Percentiles rank a stretch among this genome's conserved stretches.
These are phyloP conservation scores for Marsdenia floribunda DNA, from an alignment of 257 asterid species.

Conservation along the genomic window DNA sequence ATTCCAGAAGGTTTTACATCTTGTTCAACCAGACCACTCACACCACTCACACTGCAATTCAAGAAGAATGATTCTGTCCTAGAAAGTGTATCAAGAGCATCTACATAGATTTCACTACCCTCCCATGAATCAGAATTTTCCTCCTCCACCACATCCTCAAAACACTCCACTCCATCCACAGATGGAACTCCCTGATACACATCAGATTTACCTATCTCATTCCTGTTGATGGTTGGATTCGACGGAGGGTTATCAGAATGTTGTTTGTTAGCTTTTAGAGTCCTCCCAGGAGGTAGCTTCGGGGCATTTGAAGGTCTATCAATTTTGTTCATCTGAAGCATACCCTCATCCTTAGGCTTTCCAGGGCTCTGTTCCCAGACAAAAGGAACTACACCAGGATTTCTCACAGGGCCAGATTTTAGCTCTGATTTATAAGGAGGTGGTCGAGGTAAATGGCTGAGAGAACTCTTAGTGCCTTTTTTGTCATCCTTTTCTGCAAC, in stretches of 20 bases:
- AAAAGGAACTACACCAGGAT: slow-evolving; percentile 75
- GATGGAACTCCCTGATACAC: slow-evolving; percentile 9
- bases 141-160: slow-evolving; percentile 23
- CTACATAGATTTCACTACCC: slow-evolving; percentile 52
- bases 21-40: slow-evolving; percentile 52
- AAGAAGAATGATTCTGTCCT: slow-evolving; percentile 59
- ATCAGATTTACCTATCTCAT: slow-evolving; percentile 11
- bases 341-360: slow-evolving; percentile 46
- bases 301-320: slow-evolving; percentile 45
- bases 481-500: slow-evolving; percentile 27
- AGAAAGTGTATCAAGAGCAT: slow-evolving; percentile 68
- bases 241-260: slow-evolving; percentile 23
- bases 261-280: slow-evolving; percentile 27
- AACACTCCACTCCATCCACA: slow-evolving; percentile 19
- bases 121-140: slow-evolving; percentile 38
- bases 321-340: slow-evolving; percentile 8
- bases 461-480: slow-evolving; percentile 17
- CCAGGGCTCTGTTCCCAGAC: slow-evolving; percentile 79
- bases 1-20: slow-evolving; percentile 30
- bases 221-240: slow-evolving; percentile 13
- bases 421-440: slow-evolving; percentile 57
- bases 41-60: slow-evolving; percentile 70
- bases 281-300: slow-evolving; percentile 65
- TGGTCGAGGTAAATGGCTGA: slow-evolving; percentile 29
- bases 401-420: slow-evolving; percentile 69